These are phyloP conservation scores for Botryobasidium botryosum DNA, from an alignment of 768 basidiomycete species.

Conservation along the genomic window DNA sequence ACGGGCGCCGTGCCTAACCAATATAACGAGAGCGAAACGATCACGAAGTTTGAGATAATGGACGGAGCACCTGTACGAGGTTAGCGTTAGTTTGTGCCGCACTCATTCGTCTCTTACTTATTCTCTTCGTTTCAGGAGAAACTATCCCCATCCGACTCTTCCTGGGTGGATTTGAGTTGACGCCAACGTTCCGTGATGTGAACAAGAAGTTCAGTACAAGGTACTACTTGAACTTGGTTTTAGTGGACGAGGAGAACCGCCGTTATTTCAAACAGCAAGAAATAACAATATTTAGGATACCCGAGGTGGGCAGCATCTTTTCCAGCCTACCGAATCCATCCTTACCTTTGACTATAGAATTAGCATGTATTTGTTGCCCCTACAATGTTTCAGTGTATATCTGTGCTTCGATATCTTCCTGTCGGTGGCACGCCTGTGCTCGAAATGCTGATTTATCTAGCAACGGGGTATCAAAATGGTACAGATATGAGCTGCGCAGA, in stretches of 20 bases:
- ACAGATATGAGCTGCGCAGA: too few relatives aligned
- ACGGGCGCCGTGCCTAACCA: slow-evolving; percentile 97
- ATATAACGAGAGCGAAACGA: slow-evolving; percentile 97
- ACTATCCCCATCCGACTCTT: slow-evolving; percentile 96
- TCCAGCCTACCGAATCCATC: too few relatives aligned
- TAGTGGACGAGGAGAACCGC: slow-evolving; percentile 96
- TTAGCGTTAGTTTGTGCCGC: slow-evolving; percentile 8
- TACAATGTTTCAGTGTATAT: too few relatives aligned
- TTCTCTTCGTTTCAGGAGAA: slow-evolving; percentile 43
- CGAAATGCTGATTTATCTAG: too few relatives aligned
- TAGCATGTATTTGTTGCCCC: too few relatives aligned
- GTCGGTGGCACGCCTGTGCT: too few relatives aligned
- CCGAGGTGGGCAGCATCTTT: too few relatives aligned
- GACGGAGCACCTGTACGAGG: slow-evolving; percentile 31
- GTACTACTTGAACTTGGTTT: slow-evolving; percentile 93
- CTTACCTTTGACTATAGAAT: too few relatives aligned
- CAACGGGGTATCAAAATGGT: too few relatives aligned
- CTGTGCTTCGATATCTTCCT: too few relatives aligned
- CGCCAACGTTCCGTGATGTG: slow-evolving; percentile 95
- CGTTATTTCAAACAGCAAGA: slow-evolving; percentile 97
- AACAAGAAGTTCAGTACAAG: slow-evolving; percentile 98
- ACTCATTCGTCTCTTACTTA: neutral
- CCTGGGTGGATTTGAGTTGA: slow-evolving; percentile 94
- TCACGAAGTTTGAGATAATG: slow-evolving; percentile 87
- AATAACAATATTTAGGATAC: slow-evolving; percentile 83